A percentile compares a stretch with the other conserved stretches of the same genome.
These are phyloP conservation scores for Eurotiales sp. DNA, from an alignment of 2,329 filamentous ascomycete species.

Conservation along the genomic window DNA sequence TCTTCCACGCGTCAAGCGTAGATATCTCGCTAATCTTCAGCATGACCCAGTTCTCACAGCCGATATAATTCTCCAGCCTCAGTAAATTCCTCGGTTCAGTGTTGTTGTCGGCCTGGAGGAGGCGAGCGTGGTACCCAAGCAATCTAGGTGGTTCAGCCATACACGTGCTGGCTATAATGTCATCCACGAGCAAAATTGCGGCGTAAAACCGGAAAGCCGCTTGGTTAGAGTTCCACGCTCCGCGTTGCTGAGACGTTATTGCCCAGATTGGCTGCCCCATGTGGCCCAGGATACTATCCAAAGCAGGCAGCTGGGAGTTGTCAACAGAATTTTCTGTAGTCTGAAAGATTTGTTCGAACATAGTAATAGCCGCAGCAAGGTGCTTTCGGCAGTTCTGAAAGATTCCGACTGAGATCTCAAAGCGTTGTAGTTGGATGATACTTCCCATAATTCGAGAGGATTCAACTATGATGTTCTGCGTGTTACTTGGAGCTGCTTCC, in stretches of 20 bases:
- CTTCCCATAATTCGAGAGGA: slow-evolving; percentile 24
- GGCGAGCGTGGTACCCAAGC: slow-evolving; percentile 20
- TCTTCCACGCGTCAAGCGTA: slow-evolving; percentile 54
- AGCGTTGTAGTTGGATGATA: slow-evolving; percentile 26
- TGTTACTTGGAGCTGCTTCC: neutral
- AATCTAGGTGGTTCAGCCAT: slow-evolving; percentile 28
- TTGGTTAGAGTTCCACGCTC: slow-evolving; percentile 30
- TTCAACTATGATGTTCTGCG: neutral
- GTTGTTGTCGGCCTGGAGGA: slow-evolving; percentile 18
- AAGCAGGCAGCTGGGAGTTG: neutral
- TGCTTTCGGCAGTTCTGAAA: slow-evolving; percentile 32
- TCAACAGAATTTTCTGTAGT: neutral
- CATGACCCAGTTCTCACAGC: slow-evolving; percentile 57
- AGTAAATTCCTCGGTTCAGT: slow-evolving; percentile 18
- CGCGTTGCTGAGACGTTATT: slow-evolving; percentile 5
- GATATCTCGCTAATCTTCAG: slow-evolving; percentile 54
- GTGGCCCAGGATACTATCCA: neutral
- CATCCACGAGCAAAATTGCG: slow-evolving; percentile 30
- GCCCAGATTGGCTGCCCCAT: slow-evolving; percentile 3
- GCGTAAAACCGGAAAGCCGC: slow-evolving; percentile 35
- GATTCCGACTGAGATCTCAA: slow-evolving; percentile 20
- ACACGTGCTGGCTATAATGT: slow-evolving; percentile 33
- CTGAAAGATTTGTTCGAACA: slow-evolving; percentile 26
- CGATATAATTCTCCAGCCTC: slow-evolving; percentile 51
- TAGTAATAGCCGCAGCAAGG: slow-evolving; percentile 27